Evolutionary conservation across 345 rosid species (phyloP), one percentile per base, ranked within the genome.

Genomic region (Citrus maxima): DNA sequence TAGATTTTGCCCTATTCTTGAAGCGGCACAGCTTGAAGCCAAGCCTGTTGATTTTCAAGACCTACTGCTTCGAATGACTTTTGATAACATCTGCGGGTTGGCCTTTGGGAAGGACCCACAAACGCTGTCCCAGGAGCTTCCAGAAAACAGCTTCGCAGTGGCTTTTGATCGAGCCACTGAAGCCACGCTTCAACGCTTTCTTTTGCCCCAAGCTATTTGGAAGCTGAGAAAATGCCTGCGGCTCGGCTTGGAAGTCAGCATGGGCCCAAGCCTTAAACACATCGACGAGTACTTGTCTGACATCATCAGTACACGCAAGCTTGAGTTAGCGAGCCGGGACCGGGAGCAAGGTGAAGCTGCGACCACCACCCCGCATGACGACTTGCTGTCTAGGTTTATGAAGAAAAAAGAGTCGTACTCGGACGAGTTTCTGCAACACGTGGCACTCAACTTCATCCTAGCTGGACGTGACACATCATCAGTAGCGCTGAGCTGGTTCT

Each of bases 391-490:
- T 0, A 83, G 97, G 59, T 93, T 93, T 78, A 86, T 93, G 88
- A 93, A 80, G 89, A 93, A 88, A 64, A 93, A 87, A 12, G 94
- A 88, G 64, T 83, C 92, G 32, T 89, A 89, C 85, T 81, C 93
- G 0, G 95, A 89, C 80, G 78, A 77, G 19, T 93, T 88, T 76
- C 90, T 93, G 10, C 87, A 85, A 78, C 87, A 88, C 80, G 95
- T 91, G 84, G 92, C 90, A 5, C 81, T 93, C 16, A 93, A 93
- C 66, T 93, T 93, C 74, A 93, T 93, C 87, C 84, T 93, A 79
- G 97, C 95, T 80, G 97, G 97, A 84, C 89, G 97, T 7, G 95
- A 93, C 89, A 91, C 93, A 60, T 89, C 95, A 72, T 91, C 97
- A 0, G 95, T 91, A 13, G 97, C 95, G 0, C 35, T 91, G 84